Evolutionary conservation across 768 basidiomycete genomes (phyloP).

Genomic region (Lactifluus rugatus): DNA sequence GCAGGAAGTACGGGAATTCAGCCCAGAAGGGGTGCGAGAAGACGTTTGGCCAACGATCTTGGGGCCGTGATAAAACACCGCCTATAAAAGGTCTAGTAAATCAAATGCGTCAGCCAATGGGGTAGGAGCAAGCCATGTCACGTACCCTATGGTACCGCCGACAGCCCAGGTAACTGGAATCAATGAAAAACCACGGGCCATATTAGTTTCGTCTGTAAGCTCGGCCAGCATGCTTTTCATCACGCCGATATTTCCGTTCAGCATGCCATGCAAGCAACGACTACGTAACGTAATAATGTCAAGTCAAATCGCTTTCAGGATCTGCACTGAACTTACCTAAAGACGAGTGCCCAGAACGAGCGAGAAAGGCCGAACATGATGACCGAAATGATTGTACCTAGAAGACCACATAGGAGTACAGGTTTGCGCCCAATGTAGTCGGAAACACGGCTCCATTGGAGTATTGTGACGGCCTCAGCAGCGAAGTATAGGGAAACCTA

Average conservation of each 20-base stretch:
- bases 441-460: constrained; percentile 40
- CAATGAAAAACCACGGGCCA: constrained; percentile 32
- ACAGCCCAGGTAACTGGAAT: constrained; percentile 25
- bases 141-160: constrained; percentile 11
- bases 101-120: not conserved
- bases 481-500: constrained; percentile 42
- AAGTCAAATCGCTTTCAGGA: not conserved
- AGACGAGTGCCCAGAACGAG: constrained; percentile 27
- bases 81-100: constrained; percentile 17
- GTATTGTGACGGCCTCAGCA: constrained; percentile 35
- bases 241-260: constrained; percentile 33
- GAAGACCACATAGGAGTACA: constrained; percentile 30
- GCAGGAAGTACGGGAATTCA: constrained; percentile 23
- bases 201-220: constrained; percentile 52
- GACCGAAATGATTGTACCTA: constrained; percentile 27
- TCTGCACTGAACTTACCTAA: constrained; percentile 13
- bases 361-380: constrained; percentile 30
- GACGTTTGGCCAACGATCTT: constrained; percentile 17
- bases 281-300: not conserved
- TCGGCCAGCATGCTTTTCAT: constrained; percentile 68
- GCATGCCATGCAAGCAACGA: constrained; percentile 5
- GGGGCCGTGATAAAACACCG: constrained; percentile 22
- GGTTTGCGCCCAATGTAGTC: constrained; percentile 43
- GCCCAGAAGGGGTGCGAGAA: constrained; percentile 22
- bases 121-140: not conserved